Percentiles rank a stretch among this genome's conserved stretches.
Conservation (phyloP, 345 rosid genomes). For the Populus ilicifolia region DNA sequence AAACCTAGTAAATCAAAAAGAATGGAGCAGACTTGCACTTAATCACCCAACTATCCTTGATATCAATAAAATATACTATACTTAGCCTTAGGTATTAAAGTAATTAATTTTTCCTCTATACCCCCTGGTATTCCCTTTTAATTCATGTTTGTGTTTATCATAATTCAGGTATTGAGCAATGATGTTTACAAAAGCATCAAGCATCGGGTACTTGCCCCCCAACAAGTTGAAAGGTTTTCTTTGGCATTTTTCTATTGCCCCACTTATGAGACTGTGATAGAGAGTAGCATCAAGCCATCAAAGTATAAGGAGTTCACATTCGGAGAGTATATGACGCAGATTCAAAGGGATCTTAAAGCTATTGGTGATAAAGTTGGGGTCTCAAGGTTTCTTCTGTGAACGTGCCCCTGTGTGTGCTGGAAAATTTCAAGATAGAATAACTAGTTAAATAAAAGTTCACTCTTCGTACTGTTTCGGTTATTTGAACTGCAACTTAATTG, state of each 20-base stretch:
- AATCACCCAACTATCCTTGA: no score
- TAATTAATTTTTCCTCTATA: no score
- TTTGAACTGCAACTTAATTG: no score
- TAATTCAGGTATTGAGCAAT: constrained; percentile 62
- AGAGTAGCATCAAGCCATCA: constrained; percentile 39
- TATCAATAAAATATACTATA: no score
- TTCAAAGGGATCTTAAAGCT: constrained; percentile 46
- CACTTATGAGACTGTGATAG: constrained; percentile 40
- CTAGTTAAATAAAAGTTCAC: no score
- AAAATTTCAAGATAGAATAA: no score
- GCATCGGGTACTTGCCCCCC: constrained; percentile 61
- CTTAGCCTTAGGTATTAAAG: no score
- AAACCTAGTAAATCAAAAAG: no score
- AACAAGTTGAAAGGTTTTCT: constrained; percentile 49
- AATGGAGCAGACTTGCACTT: no score
- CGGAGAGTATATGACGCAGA: constrained; percentile 52
- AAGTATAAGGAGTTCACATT: constrained; percentile 55
- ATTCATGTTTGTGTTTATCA: no score
- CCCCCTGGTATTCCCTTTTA: background rate
- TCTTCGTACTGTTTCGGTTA: no score
- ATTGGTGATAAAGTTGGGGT: constrained; percentile 75
- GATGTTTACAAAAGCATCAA: constrained; percentile 59
- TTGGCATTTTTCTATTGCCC: constrained; percentile 71
- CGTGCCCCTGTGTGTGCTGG: background rate
- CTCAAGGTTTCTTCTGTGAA: constrained; percentile 45